phyloP scores from a whole-genome alignment of 2,329 filamentous ascomycete genomes.

The Aspergillus udagawae region DNA sequence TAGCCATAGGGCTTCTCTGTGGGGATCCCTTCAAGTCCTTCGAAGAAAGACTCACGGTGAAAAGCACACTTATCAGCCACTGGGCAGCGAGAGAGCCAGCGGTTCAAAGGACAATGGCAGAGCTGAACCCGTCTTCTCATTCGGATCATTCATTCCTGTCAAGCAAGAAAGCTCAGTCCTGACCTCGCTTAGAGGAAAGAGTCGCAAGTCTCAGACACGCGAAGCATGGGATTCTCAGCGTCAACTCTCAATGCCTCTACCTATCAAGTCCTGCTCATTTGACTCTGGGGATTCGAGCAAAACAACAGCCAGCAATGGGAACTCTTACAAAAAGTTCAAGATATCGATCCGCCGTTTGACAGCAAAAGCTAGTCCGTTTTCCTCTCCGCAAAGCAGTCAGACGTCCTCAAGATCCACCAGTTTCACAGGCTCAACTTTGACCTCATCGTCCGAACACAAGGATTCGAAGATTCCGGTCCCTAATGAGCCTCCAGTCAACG shows the following conservation, averaged over 20 bases:
- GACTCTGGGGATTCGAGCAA: not conserved
- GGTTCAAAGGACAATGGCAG: not conserved
- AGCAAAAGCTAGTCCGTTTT: not conserved
- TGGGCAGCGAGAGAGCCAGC: not conserved
- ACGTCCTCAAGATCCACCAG: not conserved
- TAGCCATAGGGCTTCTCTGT: slow-evolving; percentile 12
- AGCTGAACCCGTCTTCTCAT: not conserved
- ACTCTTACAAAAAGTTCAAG: not conserved
- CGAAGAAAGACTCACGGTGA: slow-evolving; percentile 14
- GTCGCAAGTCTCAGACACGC: not conserved
- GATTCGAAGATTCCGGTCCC: slow-evolving; percentile 15
- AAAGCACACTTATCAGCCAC: not conserved
- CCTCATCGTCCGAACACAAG: not conserved
- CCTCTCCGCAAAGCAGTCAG: slow-evolving; percentile 3
- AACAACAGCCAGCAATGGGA: not conserved
- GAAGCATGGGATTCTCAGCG: not conserved
- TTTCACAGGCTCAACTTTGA: not conserved
- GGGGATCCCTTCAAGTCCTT: slow-evolving; percentile 16
- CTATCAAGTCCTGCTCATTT: not conserved
- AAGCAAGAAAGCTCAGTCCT: not conserved
- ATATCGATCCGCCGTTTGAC: not conserved
- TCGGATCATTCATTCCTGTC: not conserved
- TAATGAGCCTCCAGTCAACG: slow-evolving; percentile 1
- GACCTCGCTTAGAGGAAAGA: not conserved
- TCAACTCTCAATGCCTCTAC: not conserved